These are phyloP conservation scores for Blepharisma stoltei DNA, from an alignment of 73 alveolate genomes.

Conservation along the genomic window DNA sequence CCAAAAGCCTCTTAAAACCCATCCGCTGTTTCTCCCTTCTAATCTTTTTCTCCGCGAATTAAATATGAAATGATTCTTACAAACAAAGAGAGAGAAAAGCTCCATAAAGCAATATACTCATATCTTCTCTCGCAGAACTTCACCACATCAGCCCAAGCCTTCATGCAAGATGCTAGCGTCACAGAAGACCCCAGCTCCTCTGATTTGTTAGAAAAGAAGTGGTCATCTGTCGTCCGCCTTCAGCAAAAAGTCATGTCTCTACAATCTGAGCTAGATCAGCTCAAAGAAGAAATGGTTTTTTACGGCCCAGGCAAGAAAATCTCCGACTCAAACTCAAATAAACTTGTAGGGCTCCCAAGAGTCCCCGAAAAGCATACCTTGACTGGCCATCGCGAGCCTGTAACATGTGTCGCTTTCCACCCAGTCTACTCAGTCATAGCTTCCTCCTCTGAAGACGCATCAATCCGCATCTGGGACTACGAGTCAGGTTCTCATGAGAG, in stretches of 20 bases:
- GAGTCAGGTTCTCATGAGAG: slow-evolving; percentile 70
- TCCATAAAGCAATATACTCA: slow-evolving; percentile 51
- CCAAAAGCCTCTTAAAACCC: too few species aligned
- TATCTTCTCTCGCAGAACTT: slow-evolving; percentile 34
- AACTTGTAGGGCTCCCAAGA: slow-evolving; percentile 43
- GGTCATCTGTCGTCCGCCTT: slow-evolving; percentile 83
- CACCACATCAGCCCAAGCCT: slow-evolving; percentile 43
- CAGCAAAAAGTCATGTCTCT: slow-evolving; percentile 71
- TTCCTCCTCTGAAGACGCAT: slow-evolving; percentile 78
- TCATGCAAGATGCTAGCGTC: slow-evolving; percentile 53
- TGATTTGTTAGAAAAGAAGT: slow-evolving; percentile 77
- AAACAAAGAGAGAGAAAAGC: slow-evolving; percentile 48
- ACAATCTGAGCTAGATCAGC: slow-evolving; percentile 63
- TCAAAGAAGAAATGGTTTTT: slow-evolving; percentile 42
- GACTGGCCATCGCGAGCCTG: slow-evolving; percentile 77
- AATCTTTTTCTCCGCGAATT: not conserved
- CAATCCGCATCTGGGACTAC: slow-evolving; percentile 85
- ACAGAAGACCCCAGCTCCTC: slow-evolving; percentile 6
- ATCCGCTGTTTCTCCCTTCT: too few species aligned
- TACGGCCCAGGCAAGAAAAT: slow-evolving; percentile 33
- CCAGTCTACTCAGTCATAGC: slow-evolving; percentile 69
- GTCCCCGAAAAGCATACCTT: slow-evolving; percentile 63
- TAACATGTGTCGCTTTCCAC: slow-evolving; percentile 69
- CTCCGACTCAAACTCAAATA: not conserved
- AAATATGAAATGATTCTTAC: slow-evolving; percentile 39